These are phyloP conservation scores for Lactarius deliciosus DNA, from an alignment of 768 basidiomycete genomes.

Conservation along the genomic window DNA sequence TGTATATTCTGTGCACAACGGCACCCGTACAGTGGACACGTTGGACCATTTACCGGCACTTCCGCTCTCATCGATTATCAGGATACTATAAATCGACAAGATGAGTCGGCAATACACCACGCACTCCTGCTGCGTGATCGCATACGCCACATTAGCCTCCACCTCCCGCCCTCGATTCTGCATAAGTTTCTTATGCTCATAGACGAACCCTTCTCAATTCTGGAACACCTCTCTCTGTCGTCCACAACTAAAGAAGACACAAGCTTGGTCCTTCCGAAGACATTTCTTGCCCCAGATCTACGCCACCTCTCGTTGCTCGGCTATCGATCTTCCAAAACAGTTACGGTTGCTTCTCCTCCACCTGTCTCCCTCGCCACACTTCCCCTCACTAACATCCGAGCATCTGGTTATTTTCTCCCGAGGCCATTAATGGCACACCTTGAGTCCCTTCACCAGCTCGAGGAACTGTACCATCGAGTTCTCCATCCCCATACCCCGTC, in stretches of 20 bases:
- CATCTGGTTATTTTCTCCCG: background rate
- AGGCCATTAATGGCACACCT: background rate
- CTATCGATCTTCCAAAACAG: background rate
- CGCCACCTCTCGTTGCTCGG: background rate
- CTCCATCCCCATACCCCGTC: conserved; percentile 1
- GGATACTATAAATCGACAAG: too few relatives aligned
- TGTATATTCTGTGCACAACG: background rate
- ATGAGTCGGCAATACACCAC: too few relatives aligned
- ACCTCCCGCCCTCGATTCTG: too few relatives aligned
- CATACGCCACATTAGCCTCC: too few relatives aligned
- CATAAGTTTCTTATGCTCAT: too few relatives aligned
- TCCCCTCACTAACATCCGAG: background rate
- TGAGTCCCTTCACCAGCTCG: background rate
- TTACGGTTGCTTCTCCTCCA: background rate
- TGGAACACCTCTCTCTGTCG: too few relatives aligned
- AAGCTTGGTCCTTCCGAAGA: too few relatives aligned
- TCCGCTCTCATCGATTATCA: too few relatives aligned
- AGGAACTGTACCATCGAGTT: conserved; percentile 2
- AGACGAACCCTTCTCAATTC: too few relatives aligned
- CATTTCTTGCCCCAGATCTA: background rate
- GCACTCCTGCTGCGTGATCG: too few relatives aligned
- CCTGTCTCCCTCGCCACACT: background rate
- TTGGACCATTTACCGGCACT: too few relatives aligned
- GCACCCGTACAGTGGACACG: background rate
- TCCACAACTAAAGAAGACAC: too few relatives aligned